A percentile compares a stretch with the other conserved stretches of the same genome.
phyloP scores from a whole-genome alignment of 768 basidiomycete species.

The Lentinus brumalis region DNA sequence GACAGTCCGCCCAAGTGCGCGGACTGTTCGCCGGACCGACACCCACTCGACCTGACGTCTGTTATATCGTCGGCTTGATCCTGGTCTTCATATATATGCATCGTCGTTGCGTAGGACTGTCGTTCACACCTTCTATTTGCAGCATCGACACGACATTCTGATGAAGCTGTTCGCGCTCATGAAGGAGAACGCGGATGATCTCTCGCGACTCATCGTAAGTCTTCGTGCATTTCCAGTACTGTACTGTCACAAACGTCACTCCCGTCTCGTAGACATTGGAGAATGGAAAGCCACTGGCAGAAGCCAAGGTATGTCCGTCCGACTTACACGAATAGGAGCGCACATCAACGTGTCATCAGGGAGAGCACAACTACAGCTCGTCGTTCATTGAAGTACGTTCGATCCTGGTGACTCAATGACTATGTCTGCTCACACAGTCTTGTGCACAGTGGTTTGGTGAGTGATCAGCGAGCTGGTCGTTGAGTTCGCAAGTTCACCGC shows the following conservation, averaged over 20 bases:
- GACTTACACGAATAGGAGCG: not conserved
- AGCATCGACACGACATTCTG: constrained; percentile 85
- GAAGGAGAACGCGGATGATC: constrained; percentile 83
- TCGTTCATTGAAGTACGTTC: constrained; percentile 75
- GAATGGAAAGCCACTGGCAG: constrained; percentile 89
- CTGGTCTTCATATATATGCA: too few relatives aligned
- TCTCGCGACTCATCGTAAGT: constrained; percentile 82
- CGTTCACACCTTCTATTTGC: not conserved
- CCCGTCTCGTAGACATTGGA: constrained; percentile 70
- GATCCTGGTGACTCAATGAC: constrained; percentile 20
- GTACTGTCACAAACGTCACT: not conserved
- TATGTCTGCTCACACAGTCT: not conserved
- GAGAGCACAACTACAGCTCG: constrained; percentile 83
- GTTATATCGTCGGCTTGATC: too few relatives aligned
- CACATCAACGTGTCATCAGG: constrained; percentile 39
- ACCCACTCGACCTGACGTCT: too few relatives aligned
- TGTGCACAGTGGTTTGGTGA: constrained; percentile 76
- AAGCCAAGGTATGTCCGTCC: constrained; percentile 66
- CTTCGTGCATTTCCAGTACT: not conserved
- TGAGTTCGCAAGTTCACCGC: not conserved
- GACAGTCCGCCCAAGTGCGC: too few relatives aligned
- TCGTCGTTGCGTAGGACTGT: too few relatives aligned
- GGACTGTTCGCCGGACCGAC: too few relatives aligned
- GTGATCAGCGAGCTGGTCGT: not conserved
- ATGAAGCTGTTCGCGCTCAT: constrained; percentile 78